These are phyloP conservation scores for Zygnema cylindricum DNA, from an alignment of 139 green algal species.

Conservation along the genomic window DNA sequence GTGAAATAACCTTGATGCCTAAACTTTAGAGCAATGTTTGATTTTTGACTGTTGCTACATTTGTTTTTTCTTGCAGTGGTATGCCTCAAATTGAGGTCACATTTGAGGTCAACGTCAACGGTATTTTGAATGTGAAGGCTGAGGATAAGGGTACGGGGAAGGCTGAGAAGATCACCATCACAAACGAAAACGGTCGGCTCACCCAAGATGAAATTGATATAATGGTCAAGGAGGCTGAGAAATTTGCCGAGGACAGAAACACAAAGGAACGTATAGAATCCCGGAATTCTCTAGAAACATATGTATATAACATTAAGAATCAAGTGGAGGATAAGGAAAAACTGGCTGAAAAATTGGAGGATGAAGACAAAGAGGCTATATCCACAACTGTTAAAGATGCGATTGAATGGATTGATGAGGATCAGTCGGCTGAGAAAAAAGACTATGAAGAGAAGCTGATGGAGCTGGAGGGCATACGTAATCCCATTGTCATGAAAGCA, in stretches of 20 bases:
- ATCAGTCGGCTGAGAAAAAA: constrained; percentile 79
- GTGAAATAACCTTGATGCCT: neutral
- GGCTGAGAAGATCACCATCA: constrained; percentile 86
- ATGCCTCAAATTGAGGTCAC: constrained; percentile 73
- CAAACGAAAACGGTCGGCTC: constrained; percentile 71
- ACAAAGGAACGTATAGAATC: constrained; percentile 74
- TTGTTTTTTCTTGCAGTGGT: constrained; percentile 50
- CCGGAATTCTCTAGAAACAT: constrained; percentile 81
- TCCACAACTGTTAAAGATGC: constrained; percentile 85
- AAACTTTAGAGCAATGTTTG: neutral
- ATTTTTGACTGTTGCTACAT: neutral
- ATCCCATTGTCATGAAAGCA: constrained; percentile 86
- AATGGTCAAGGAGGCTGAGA: constrained; percentile 72
- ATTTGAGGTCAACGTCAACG: constrained; percentile 73
- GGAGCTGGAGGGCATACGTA: constrained; percentile 90
- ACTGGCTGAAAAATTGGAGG: constrained; percentile 81
- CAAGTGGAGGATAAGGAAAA: constrained; percentile 78
- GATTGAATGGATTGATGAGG: constrained; percentile 92
- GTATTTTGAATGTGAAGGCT: constrained; percentile 72
- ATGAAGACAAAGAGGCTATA: constrained; percentile 88
- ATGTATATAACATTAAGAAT: constrained; percentile 82
- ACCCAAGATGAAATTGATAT: constrained; percentile 72
- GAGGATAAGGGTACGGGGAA: constrained; percentile 78
- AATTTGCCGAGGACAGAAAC: constrained; percentile 70
- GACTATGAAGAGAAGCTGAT: constrained; percentile 97